Base-by-base conservation (phyloP, 2,329 filamentous ascomycete species). In the Claviceps africana region DNA sequence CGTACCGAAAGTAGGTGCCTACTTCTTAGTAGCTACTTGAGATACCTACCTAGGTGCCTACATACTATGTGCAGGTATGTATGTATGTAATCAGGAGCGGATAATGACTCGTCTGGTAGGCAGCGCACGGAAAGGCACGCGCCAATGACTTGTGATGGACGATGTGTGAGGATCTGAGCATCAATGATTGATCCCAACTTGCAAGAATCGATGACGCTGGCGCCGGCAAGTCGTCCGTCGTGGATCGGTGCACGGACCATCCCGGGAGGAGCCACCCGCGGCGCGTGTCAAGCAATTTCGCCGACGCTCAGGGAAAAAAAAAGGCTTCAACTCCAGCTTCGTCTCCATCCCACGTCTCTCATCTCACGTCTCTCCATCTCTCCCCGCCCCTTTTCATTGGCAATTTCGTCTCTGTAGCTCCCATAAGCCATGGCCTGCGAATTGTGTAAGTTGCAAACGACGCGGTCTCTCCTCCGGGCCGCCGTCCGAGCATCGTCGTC, bases 371-470 rank as follows among this genome's bases (percentile, higher is more conserved):
- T 21, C 39, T 42, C 9, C 19, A 15, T 4, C 39, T 4, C 39
- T 11, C 19, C 10, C 10, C 10, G 9, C 11, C 19, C 10, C 39
- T 21, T 19, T 1, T 13, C 11, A 17, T 37, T 37, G 33, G 3
- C 33, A 37, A 37, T 37, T 15, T 7, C 11, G 19, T 6, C 4
- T 42, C 39, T 42, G 10, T 2, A 25, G 10, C 17, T 43, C 42
- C 56, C 54, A 51, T 56, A 52, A 49, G 35, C 53, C 53, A 62
- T 78, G 71, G 72, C 74, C 53, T 76, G 74, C 61, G 70, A 73
- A 59, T 70, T 65, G 62, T 77, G 75, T 63, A 67, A 68, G 56
- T 61, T 66, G 43, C 71, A 74, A 62, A 66, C 74, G 55, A 45
- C 43, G 43, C 64, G 67, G 54, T 64, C 64, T 47, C 57, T 74